phyloP scores from a whole-genome alignment of 257 asterid species.

The Eucommia ulmoides region DNA sequence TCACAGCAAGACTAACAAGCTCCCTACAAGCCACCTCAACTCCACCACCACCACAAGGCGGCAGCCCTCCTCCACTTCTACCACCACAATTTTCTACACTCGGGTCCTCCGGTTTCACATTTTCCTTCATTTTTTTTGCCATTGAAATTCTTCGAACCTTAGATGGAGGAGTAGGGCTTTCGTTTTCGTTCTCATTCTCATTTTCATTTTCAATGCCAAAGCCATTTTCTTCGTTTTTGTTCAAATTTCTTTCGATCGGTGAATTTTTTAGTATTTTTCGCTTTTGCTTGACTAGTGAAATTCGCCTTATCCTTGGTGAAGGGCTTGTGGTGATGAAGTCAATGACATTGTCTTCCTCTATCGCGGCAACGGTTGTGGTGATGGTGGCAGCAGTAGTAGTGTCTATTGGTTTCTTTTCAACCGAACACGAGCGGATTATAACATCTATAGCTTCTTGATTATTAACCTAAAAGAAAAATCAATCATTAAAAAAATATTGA shows the following conservation, averaged over 20 bases:
- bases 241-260: background rate
- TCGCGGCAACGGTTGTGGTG: too few relatives aligned
- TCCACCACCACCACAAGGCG: constrained; percentile 10
- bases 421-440: constrained; percentile 30
- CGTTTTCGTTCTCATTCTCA: constrained; percentile 23
- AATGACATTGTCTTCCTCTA: constrained; percentile 9
- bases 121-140: constrained; percentile 20
- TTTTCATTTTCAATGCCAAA: constrained; percentile 22
- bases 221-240: constrained; percentile 4
- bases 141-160: constrained; percentile 33
- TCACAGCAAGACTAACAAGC: constrained; percentile 55
- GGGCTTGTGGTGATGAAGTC: constrained; percentile 20
- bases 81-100: constrained; percentile 21
- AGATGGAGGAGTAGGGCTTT: constrained; percentile 50
- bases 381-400: too few relatives aligned
- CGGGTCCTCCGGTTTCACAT: constrained; percentile 6
- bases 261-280: constrained; percentile 10
- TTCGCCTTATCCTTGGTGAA: constrained; percentile 28
- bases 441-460: constrained; percentile 65
- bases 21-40: constrained; percentile 53
- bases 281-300: constrained; percentile 15
- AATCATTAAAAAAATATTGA: background rate
- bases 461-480: constrained; percentile 29
- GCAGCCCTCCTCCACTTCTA: constrained; percentile 18
- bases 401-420: constrained; percentile 11